These are phyloP conservation scores for Eucalyptus grandis DNA, from an alignment of 345 rosid genomes.

Conservation along the genomic window DNA sequence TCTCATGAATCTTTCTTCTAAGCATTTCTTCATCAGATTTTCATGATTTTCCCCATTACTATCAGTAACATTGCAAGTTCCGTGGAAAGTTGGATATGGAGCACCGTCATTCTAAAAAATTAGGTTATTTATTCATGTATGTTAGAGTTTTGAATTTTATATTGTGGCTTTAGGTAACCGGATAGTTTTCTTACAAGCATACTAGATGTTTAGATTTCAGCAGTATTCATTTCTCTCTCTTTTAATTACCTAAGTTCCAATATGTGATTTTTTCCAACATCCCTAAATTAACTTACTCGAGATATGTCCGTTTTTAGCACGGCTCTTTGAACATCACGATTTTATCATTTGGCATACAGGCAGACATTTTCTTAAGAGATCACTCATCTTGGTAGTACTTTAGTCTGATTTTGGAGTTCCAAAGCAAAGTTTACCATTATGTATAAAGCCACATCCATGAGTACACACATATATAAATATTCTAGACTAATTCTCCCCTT, in stretches of 20 bases:
- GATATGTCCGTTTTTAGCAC: no score
- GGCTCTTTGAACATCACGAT: no score
- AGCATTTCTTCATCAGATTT: background rate
- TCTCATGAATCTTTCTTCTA: background rate
- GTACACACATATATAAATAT: no score
- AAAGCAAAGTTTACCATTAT: no score
- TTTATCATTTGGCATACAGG: no score
- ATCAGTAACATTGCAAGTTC: background rate
- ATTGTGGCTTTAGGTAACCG: background rate
- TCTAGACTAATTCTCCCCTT: no score
- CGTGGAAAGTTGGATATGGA: background rate
- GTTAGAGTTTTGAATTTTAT: background rate
- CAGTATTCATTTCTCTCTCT: background rate
- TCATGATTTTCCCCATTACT: background rate
- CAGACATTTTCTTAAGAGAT: rapidly evolving
- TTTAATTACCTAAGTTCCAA: background rate
- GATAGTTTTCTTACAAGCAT: background rate
- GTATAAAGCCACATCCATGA: no score
- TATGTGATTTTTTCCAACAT: background rate
- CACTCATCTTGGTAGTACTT: no score
- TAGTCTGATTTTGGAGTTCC: no score
- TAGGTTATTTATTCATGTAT: background rate
- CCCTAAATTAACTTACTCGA: no score
- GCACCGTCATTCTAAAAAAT: background rate
- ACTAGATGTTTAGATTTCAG: background rate